A percentile compares a stretch with the other conserved stretches of the same genome.
Evolutionary conservation across 2,329 filamentous ascomycete species (phyloP).

Genomic region (Stachybotrys echinatus): DNA sequence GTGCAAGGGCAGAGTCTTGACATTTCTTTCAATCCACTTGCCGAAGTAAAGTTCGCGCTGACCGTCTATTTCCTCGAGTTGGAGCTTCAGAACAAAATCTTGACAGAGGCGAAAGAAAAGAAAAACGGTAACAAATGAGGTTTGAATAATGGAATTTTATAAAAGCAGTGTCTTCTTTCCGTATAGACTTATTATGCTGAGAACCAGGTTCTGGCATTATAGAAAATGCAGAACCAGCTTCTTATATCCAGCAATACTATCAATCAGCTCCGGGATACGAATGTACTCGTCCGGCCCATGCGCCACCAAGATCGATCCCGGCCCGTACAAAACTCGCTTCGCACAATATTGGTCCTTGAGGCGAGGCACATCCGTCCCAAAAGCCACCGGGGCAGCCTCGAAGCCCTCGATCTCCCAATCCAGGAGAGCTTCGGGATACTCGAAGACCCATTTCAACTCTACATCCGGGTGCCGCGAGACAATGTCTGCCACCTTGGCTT

Average conservation of each 20-base stretch:
- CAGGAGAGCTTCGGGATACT: conserved; percentile 30
- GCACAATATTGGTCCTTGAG: conserved; percentile 20
- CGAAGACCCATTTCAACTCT: conserved; percentile 26
- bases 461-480: conserved; percentile 25
- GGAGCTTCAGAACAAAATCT: too few species aligned
- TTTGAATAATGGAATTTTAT: too few species aligned
- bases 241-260: conserved; percentile 32
- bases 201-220: too few species aligned
- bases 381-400: conserved; percentile 28
- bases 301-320: conserved; percentile 30
- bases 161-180: too few species aligned
- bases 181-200: too few species aligned
- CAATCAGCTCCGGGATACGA: conserved; percentile 25
- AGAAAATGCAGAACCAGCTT: conserved; percentile 18
- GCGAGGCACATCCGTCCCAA: conserved; percentile 32
- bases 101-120: too few species aligned
- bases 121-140: too few species aligned
- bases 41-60: too few species aligned
- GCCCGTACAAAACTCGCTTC: conserved; percentile 32
- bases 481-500: conserved; percentile 22
- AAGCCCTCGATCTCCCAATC: conserved; percentile 33
- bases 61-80: too few species aligned
- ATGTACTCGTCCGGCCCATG: conserved; percentile 32
- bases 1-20: too few species aligned
- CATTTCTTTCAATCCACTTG: too few species aligned